These are phyloP conservation scores for Penicillium sp. DNA, from an alignment of 2,329 filamentous ascomycete species.

Conservation along the genomic window DNA sequence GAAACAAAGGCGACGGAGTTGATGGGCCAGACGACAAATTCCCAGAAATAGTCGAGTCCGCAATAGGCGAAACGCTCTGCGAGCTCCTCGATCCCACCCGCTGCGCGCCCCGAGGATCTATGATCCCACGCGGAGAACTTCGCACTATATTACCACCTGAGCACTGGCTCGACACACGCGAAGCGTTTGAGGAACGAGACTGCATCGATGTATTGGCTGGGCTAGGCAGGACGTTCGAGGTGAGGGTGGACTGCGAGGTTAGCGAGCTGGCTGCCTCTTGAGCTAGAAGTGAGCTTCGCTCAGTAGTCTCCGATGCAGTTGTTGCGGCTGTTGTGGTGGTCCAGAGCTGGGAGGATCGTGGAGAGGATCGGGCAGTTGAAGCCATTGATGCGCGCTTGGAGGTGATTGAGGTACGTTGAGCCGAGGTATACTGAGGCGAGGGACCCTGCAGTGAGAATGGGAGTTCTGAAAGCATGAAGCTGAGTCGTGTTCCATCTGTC, in stretches of 20 bases:
- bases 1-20: conserved; percentile 4
- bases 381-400: conserved; percentile 4
- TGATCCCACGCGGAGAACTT: background rate
- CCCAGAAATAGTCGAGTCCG: background rate
- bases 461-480: conserved; percentile 4
- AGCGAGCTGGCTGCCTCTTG: background rate
- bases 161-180: conserved; percentile 6
- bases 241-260: background rate
- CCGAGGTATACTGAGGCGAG: background rate
- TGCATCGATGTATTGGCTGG: background rate
- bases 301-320: background rate
- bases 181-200: conserved; percentile 4
- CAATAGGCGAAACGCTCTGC: background rate
- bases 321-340: conserved; percentile 6
- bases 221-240: background rate
- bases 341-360: conserved; percentile 15
- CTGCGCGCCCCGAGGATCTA: background rate
- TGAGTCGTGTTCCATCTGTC: conserved; percentile 1
- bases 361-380: background rate
- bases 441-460: background rate
- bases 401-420: conserved; percentile 1
- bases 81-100: background rate
- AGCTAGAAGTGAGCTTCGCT: conserved; percentile 1
- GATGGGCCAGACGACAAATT: conserved; percentile 1
- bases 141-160: background rate